Base-by-base conservation (phyloP, 345 rosid genomes). In the Pistacia integerrima region DNA sequence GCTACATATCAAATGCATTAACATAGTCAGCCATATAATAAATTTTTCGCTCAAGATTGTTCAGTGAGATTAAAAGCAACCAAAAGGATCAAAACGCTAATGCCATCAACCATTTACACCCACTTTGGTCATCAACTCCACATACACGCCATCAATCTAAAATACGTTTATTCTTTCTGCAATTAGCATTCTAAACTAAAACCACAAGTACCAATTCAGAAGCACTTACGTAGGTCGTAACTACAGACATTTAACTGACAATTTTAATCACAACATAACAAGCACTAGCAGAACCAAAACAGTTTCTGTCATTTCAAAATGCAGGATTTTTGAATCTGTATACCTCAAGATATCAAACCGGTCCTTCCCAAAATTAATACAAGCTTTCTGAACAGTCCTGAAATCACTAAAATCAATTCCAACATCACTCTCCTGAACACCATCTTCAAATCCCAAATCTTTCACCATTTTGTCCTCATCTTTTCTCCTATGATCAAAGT, bases 311-410 rank as follows among this genome's bases (percentile, higher is more conserved):
- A 56, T 54, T 51, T 25, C 38, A 51, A 67, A 58, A 49, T 13
- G 30, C 9, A 56, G 46, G 38, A 6, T 14, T 36, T 41, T 25
- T 72, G 25, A 25, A 64, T 20, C 59, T 36, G 69, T 90, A 60
- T 83, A 95, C 99, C 99, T 95, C 80, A 95, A 76, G 63, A 93
- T 95, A 84, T 96, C 99, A 57, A 96, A 96, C 67, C 98, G 97
- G 86, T 94, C 97, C 73, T 93, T 96, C 67, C 99, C 99, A 44
- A 96, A 92, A 86, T 92, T 93, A 77, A 92, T 52, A 75, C 91
- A 91, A 67, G 99, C 99, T 66, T 83, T 88, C 74, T 92, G 94
- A 61, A 96, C 94, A 44, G 90, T 83, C 86, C 80, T 91, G 73
- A 84, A 87, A 86, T 96, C 95, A 64, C 83, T 91, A 49, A 89